Evolutionary conservation across 345 rosid genomes (phyloP).

Genomic region (Bruguiera gymnorhiza): DNA sequence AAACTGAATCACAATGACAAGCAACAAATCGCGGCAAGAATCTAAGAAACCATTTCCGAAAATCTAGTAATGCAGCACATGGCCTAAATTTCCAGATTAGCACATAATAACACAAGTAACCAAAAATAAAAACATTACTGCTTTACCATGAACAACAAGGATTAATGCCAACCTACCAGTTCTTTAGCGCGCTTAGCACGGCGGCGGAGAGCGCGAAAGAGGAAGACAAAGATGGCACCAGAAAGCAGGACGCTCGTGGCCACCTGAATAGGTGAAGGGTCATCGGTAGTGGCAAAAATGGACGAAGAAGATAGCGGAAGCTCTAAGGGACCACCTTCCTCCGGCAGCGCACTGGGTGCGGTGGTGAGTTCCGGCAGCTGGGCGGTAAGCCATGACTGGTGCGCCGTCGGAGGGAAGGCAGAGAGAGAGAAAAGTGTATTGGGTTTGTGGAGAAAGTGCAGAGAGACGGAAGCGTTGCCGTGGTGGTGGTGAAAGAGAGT

Average conservation of each 20-base stretch:
- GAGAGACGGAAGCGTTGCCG: background rate
- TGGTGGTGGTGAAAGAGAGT: slow-evolving; percentile 23
- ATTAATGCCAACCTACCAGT: slow-evolving; percentile 33
- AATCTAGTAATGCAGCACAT: background rate
- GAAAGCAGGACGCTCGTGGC: slow-evolving; percentile 85
- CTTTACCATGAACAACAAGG: background rate
- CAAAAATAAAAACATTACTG: background rate
- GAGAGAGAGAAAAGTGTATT: slow-evolving; percentile 17
- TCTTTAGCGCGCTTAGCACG: slow-evolving; percentile 80
- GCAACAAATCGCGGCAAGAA: background rate
- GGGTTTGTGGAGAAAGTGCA: slow-evolving; percentile 3
- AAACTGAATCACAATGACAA: background rate
- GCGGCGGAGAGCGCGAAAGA: slow-evolving; percentile 80
- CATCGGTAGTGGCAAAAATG: slow-evolving; percentile 69
- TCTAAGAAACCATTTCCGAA: background rate
- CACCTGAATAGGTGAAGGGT: slow-evolving; percentile 68
- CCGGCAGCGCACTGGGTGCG: slow-evolving; percentile 31
- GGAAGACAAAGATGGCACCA: slow-evolving; percentile 77
- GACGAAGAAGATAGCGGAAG: slow-evolving; percentile 49
- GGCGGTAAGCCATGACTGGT: slow-evolving; percentile 34
- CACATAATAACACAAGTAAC: background rate
- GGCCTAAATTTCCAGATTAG: background rate
- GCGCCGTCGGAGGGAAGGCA: slow-evolving; percentile 6
- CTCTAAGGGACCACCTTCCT: slow-evolving; percentile 71
- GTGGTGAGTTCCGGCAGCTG: slow-evolving; percentile 16